phyloP scores from a whole-genome alignment of 2,329 filamentous ascomycete genomes.

The Colletotrichum liaoningense region DNA sequence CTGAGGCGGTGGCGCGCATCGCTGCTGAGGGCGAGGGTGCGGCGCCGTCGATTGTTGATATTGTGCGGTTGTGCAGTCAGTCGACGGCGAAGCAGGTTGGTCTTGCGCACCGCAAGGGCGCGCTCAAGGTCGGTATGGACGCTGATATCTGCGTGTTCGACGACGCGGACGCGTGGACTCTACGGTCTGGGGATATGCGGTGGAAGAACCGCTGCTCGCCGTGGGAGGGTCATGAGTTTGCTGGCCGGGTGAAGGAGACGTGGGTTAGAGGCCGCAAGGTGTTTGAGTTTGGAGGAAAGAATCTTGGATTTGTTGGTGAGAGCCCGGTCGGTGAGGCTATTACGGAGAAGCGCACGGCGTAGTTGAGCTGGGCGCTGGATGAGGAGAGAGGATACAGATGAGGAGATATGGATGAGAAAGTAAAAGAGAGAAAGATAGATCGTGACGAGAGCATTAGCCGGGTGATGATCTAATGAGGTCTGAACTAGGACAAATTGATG shows the following conservation, averaged over 20 bases:
- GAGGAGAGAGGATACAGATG: not conserved
- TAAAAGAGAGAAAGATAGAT: not conserved
- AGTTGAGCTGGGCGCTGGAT: no score
- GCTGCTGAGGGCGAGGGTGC: conserved; percentile 54
- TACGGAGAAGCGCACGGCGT: conserved; percentile 63
- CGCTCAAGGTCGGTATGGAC: conserved; percentile 83
- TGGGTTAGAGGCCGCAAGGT: conserved; percentile 83
- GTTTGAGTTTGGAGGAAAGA: conserved; percentile 72
- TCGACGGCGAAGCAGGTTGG: conserved; percentile 93
- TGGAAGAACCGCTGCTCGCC: conserved; percentile 95
- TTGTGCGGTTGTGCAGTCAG: conserved; percentile 85
- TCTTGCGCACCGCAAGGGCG: conserved; percentile 83
- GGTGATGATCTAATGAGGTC: not conserved
- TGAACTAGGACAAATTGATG: not conserved
- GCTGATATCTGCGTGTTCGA: conserved; percentile 95
- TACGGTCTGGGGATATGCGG: conserved; percentile 83
- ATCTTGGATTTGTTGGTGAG: conserved; percentile 62
- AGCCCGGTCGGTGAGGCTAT: conserved; percentile 67
- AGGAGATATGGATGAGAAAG: not conserved
- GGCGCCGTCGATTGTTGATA: conserved; percentile 73
- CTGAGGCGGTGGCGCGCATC: conserved; percentile 73
- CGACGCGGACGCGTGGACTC: conserved; percentile 80
- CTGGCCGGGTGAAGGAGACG: conserved; percentile 84
- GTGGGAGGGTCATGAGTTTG: conserved; percentile 84
- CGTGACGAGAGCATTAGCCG: not conserved